Evolutionary conservation across 2,329 filamentous ascomycete species (phyloP), one percentile per base, ranked within the genome.

Genomic region (Penicillium glabrum): DNA sequence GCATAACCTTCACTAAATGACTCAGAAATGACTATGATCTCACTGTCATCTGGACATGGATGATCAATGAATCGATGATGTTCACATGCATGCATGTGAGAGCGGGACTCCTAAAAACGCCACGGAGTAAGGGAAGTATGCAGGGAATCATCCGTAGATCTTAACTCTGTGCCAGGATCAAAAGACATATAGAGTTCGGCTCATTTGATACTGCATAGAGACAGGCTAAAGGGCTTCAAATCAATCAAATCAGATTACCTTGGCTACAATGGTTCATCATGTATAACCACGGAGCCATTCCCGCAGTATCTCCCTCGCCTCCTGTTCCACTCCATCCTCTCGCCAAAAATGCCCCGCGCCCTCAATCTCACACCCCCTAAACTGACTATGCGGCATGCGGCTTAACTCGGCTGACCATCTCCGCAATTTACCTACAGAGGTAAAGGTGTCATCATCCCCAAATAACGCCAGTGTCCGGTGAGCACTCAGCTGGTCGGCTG

Each of bases 361-460:
- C 14, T 72, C 61, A 24, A 88, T 75, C 61, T 86, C 82, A 2
- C 74, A 67, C 14, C 73, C 75, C 5, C 65, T 69, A 56, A 87
- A 86, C 49, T 60, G 67, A 19, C 83, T 84, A 1, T 70, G 72
- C 0, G 72, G 68, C 39, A 63, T 65, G 13, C 72, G 69, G 19
- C 74, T 71, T 45, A 93, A 74, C 57, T 78, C 80, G 41, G 77
- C 75, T 10, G 79, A 79, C 93, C 93, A 96, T 1, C 79, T 75
- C 11, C 83, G 81, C 63, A 93, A 78, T 71, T 85, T 89, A 56
- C 80, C 82, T 3, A 78, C 79, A 1, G 86, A 83, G 1, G 90
- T 87, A 62, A 97, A 96, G 0, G 82, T 75, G 71, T 98, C 93
- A 4, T 83, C 79, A 50, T 88, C 85, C 1, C 93, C 93, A 67